Conservation (phyloP, 1,139 yeast species). For the Nakaseomyces sp. region DNA sequence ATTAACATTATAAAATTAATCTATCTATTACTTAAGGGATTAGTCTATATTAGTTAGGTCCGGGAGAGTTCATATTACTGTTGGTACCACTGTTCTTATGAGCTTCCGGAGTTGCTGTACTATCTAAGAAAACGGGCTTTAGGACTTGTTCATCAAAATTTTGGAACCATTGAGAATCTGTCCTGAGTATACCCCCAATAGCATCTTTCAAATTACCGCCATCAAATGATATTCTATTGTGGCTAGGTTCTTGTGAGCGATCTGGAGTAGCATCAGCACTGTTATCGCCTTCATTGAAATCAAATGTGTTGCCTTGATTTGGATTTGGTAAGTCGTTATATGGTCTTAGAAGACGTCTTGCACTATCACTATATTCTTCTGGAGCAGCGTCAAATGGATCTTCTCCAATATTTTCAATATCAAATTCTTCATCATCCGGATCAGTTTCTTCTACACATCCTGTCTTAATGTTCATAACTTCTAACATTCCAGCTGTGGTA, state of each 20-base stretch:
- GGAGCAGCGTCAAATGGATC: slow-evolving; percentile 1
- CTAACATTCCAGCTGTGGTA: slow-evolving; percentile 96
- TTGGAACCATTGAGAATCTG: slow-evolving; percentile 86
- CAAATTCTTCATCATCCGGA: slow-evolving; percentile 90
- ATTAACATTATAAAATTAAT: background rate
- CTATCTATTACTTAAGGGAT: background rate
- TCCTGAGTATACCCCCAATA: slow-evolving; percentile 39
- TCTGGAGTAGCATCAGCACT: background rate
- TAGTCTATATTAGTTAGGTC: background rate
- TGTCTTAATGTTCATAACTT: slow-evolving; percentile 82
- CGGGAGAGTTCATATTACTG: background rate
- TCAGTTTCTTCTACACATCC: slow-evolving; percentile 81
- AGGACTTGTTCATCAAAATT: slow-evolving; percentile 91
- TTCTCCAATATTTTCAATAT: slow-evolving; percentile 48
- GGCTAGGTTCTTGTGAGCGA: slow-evolving; percentile 1
- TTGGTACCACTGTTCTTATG: background rate
- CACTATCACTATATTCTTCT: background rate
- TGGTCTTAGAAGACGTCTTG: slow-evolving; percentile 1
- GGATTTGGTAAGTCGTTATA: slow-evolving; percentile 3
- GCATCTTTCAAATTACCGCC: slow-evolving; percentile 19
- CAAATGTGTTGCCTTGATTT: slow-evolving; percentile 38
- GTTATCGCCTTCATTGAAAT: slow-evolving; percentile 5
- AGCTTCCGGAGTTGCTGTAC: slow-evolving; percentile 11
- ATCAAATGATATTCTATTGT: slow-evolving; percentile 16
- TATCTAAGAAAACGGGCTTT: slow-evolving; percentile 86